Evolutionary conservation across 78 protist species (phyloP), one percentile per base, ranked within the genome.

Genomic region (Chrysochromulina tobinii): DNA sequence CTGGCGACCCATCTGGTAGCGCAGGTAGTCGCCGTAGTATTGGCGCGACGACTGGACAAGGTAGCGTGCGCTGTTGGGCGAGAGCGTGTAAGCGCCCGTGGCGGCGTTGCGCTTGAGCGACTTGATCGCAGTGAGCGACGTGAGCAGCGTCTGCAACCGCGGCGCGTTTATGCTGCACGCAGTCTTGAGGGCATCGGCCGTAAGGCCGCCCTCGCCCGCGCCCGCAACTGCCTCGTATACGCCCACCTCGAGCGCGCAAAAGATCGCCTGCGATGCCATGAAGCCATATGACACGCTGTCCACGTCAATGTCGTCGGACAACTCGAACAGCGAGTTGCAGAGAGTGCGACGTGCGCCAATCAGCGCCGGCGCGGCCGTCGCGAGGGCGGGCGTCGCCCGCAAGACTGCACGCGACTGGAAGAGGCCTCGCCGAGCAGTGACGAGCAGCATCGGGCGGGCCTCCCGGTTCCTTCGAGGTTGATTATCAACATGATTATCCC

Each of bases 261-360:
- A 89, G 83, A 89, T 81, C 50, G 83, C 61, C 89, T 89, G 91
- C 67, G 91, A 89, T 2, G 91, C 83, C 91, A 89, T 89, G 91
- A 64, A 89, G 54, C 84, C 91, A 48, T 89, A 89, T 11, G 91
- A 81, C n/a, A 89, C 73, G 27, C 6, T n/a, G 23, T 89, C 91
- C 84, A 89, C 53, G 58, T 75, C 83, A 18, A 75, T 75, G 83
- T 75, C 83, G 64, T 59, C 64, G 38, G 38, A 38, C 38, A 38
- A 38, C 38, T 38, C 38, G 38, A 38, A 38, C 38, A 38, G 38
- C 38, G 38, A 38, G 38, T 38, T 38, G 38, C 38, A 38, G 38
- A 38, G 38, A 38, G 38, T 38, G 38, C 38, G 38, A 38, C 38
- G 38, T 38, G 38, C 38, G 38, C 38, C 38, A 38, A 38, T 38